Evolutionary conservation across 202 grass and related monocot genomes (phyloP).

Genomic region (Tripidium arundinaceum): DNA sequence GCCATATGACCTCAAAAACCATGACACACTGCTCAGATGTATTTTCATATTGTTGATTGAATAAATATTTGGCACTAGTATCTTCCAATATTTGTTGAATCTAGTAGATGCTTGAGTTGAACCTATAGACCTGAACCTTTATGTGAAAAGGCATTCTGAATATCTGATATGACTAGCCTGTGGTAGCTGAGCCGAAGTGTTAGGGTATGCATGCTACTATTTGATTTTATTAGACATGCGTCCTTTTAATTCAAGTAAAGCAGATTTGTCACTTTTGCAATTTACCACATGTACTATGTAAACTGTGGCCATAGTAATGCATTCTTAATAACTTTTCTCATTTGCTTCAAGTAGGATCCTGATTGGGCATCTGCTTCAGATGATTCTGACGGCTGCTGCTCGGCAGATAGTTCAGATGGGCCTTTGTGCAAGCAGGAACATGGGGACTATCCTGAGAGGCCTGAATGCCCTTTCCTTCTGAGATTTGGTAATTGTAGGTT

Average conservation of each 20-base stretch:
- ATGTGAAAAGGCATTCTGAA: neutral
- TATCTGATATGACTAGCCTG: neutral
- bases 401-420: conserved; percentile 42
- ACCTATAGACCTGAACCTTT: no score
- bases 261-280: neutral
- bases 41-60: neutral
- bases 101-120: conserved; percentile 1
- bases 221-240: neutral
- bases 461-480: conserved; percentile 45
- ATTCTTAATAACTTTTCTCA: neutral
- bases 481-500: conserved; percentile 41
- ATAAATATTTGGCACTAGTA: neutral
- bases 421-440: conserved; percentile 42
- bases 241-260: neutral
- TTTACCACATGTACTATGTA: neutral
- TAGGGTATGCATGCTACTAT: neutral
- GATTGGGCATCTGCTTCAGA: conserved; percentile 40
- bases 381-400: conserved; percentile 37
- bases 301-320: neutral
- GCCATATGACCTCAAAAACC: neutral
- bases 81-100: neutral
- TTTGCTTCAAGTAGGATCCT: conserved; percentile 30
- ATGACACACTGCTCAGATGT: neutral
- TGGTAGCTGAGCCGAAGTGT: neutral
- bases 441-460: conserved; percentile 38